A percentile compares a stretch with the other conserved stretches of the same genome.
These are phyloP conservation scores for Fusarium ramigenum DNA, from an alignment of 2,329 filamentous ascomycete species.

Conservation along the genomic window DNA sequence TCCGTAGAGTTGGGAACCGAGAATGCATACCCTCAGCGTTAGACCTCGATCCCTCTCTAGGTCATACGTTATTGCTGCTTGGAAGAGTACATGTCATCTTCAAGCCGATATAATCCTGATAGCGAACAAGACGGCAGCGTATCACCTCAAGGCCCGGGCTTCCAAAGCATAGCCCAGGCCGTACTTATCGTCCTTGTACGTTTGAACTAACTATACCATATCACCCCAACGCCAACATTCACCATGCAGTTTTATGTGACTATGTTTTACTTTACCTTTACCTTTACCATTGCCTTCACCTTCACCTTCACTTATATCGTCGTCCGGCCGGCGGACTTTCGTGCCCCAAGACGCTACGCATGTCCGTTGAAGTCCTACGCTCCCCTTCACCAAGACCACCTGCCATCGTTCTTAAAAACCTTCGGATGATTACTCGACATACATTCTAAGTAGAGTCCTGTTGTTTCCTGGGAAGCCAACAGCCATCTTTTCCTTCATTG, in stretches of 20 bases:
- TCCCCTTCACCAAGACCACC: slow-evolving; percentile 40
- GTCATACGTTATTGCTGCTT: background rate
- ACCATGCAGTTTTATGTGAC: slow-evolving; percentile 11
- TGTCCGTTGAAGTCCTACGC: slow-evolving; percentile 32
- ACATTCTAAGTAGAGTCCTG: slow-evolving; percentile 45
- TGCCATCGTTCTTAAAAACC: slow-evolving; percentile 40
- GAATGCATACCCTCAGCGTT: background rate
- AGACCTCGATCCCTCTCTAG: background rate
- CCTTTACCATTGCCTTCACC: background rate
- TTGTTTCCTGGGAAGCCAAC: slow-evolving; percentile 29
- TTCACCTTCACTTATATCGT: slow-evolving; percentile 24
- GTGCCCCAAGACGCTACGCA: slow-evolving; percentile 36
- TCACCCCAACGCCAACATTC: slow-evolving; percentile 23
- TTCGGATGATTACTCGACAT: slow-evolving; percentile 45
- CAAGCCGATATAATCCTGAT: background rate
- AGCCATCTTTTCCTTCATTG: slow-evolving; percentile 27
- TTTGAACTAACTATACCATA: slow-evolving; percentile 5
- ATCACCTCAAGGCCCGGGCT: background rate
- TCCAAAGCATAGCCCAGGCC: background rate
- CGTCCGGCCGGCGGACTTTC: slow-evolving; percentile 13
- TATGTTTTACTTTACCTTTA: slow-evolving; percentile 3
- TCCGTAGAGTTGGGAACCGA: background rate
- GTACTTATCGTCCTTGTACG: slow-evolving; percentile 1
- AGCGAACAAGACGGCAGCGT: background rate
- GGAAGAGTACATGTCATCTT: background rate